Evolutionary conservation across 2,329 filamentous ascomycete genomes (phyloP), one percentile per base, ranked within the genome.

Genomic region (Hansfordia pulvinata): DNA sequence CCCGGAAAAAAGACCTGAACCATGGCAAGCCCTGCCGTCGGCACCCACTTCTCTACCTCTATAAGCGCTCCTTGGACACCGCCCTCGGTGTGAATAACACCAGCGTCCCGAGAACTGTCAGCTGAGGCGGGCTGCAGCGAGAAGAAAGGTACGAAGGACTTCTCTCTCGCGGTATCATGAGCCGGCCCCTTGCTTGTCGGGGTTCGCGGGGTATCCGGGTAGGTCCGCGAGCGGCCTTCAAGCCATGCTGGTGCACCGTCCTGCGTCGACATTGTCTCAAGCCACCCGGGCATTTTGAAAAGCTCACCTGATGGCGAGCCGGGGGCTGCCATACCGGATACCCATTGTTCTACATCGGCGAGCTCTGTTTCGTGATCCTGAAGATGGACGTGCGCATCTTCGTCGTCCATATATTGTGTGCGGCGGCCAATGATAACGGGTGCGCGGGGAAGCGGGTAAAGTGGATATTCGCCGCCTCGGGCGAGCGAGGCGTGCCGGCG

Each of bases 21-120:
- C 28, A 34, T 30, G 8, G 35, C 31, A 2, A 38, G 25, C 10
- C 34, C 35, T 8, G 34, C 34, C 5, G 28, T 30, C 4, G 34
- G 35, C 10, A 38, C 30, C 31, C 35, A 36, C 21, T 34, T 37
- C 29, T 36, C 35, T 10, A 34, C 28, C 28, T 36, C 31, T 2
- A 36, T 36, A 19, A 34, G 17, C 4, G 33, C 35, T 5, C 31
- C 31, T 10, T 37, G 33, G 4, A 37, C 33, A 16, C 35, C 35
- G 4, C 10, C 11, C n/a, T n/a, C n/a, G n/a, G n/a, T n/a, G n/a
- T n/a, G n/a, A n/a, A n/a, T n/a, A n/a, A n/a, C n/a, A n/a, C n/a
- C n/a, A n/a, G n/a, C n/a, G n/a, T n/a, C n/a, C n/a, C n/a, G n/a
- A n/a, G n/a, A n/a, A n/a, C n/a, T n/a, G n/a, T n/a, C n/a, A n/a